Evolutionary conservation across 192 early-diverging fungal species (phyloP).

Genomic region (Podila epicladia): DNA sequence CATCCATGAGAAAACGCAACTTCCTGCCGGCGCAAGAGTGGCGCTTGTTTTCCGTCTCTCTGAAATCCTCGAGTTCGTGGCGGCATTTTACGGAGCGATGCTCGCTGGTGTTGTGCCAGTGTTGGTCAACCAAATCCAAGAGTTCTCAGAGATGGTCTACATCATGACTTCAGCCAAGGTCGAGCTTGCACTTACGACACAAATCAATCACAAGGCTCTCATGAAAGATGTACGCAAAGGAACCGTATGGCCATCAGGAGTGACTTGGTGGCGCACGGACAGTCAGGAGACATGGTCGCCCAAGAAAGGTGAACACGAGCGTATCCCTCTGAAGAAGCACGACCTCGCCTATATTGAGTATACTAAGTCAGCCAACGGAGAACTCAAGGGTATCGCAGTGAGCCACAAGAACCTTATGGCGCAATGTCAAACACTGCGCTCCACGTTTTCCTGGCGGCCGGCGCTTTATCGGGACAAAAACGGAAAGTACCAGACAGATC

Average conservation of each 20-base stretch:
- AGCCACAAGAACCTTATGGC: slow-evolving; percentile 75
- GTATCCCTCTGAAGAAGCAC: slow-evolving; percentile 44
- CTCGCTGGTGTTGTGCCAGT: slow-evolving; percentile 80
- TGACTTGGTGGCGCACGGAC: slow-evolving; percentile 84
- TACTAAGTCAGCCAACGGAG: slow-evolving; percentile 78
- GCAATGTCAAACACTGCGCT: slow-evolving; percentile 59
- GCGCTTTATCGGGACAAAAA: slow-evolving; percentile 32
- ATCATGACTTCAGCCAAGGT: slow-evolving; percentile 73
- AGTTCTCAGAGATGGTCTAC: slow-evolving; percentile 76
- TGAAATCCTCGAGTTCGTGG: slow-evolving; percentile 80
- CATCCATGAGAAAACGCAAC: slow-evolving; percentile 67
- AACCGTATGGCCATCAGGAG: slow-evolving; percentile 64
- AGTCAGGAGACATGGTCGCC: slow-evolving; percentile 69
- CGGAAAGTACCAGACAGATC: slow-evolving; percentile 28
- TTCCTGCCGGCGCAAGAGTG: slow-evolving; percentile 69
- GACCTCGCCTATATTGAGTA: slow-evolving; percentile 87
- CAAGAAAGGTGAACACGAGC: slow-evolving; percentile 57
- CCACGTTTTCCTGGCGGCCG: slow-evolving; percentile 27
- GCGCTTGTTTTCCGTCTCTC: slow-evolving; percentile 80
- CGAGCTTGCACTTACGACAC: slow-evolving; percentile 76
- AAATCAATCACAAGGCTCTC: slow-evolving; percentile 72
- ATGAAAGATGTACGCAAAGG: slow-evolving; percentile 71
- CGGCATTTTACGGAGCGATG: slow-evolving; percentile 80
- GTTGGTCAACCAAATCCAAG: slow-evolving; percentile 80
- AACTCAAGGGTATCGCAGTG: slow-evolving; percentile 81